Evolutionary conservation across 148 eudicot genomes (phyloP).

Genomic region (Suaeda aralocaspica): DNA sequence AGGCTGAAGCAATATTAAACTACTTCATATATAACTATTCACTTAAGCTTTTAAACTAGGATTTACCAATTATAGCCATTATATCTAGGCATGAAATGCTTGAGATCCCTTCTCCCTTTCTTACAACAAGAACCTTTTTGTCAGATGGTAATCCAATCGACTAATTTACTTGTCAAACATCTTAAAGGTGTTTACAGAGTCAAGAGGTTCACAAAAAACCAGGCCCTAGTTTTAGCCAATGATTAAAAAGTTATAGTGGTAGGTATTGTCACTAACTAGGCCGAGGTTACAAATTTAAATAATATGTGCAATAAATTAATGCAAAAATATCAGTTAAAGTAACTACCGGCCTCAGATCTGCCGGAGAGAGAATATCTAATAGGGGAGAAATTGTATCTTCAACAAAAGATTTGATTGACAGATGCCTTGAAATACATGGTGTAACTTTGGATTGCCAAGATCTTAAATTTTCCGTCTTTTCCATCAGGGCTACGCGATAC

Average conservation of each 20-base stretch:
- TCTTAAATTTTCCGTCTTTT: constrained; percentile 60
- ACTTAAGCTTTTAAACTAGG: not conserved
- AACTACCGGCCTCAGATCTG: constrained; percentile 84
- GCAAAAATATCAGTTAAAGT: constrained; percentile 14
- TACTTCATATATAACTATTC: not conserved
- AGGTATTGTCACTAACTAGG: not conserved
- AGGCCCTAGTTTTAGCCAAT: not conserved
- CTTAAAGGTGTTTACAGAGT: not conserved
- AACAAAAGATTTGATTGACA: constrained; percentile 62
- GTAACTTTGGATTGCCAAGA: constrained; percentile 64
- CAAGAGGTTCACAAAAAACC: not conserved
- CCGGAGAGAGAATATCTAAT: constrained; percentile 84
- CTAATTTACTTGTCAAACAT: no score
- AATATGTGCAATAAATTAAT: not conserved
- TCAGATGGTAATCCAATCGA: not conserved
- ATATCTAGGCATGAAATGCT: not conserved
- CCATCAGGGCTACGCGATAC: constrained; percentile 54
- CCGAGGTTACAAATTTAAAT: not conserved
- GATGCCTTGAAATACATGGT: constrained; percentile 83
- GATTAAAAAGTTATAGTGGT: not conserved
- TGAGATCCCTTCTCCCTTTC: not conserved
- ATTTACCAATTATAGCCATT: not conserved
- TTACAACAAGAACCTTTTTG: not conserved
- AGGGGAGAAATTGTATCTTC: constrained; percentile 74
- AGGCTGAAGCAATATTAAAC: no score